phyloP scores from a whole-genome alignment of 129 eudicot genomes.

The Chrysanthemum seticuspe region DNA sequence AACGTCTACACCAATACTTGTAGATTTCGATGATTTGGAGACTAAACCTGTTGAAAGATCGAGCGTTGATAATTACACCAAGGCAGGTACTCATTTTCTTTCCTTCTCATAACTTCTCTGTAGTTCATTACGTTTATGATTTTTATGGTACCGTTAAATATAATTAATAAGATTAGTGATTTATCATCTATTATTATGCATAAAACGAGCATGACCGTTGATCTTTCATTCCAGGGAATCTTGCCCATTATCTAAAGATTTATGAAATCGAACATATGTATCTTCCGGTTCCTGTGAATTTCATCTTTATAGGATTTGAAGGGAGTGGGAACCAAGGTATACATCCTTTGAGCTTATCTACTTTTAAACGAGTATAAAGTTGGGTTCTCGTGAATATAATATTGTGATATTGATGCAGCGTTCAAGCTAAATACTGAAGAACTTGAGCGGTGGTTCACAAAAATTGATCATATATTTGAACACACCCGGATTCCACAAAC shows the following conservation, averaged over 20 bases:
- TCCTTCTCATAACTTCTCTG: slow-evolving; percentile 12
- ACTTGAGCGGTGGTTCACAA: slow-evolving; percentile 93
- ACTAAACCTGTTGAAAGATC: slow-evolving; percentile 50
- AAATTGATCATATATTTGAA: slow-evolving; percentile 92
- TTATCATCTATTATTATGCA: background rate
- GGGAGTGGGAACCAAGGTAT: slow-evolving; percentile 95
- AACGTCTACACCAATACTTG: slow-evolving; percentile 17
- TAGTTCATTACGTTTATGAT: slow-evolving; percentile 2
- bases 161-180: background rate
- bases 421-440: slow-evolving; percentile 81
- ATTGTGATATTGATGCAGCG: slow-evolving; percentile 42
- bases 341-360: slow-evolving; percentile 2
- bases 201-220: slow-evolving; percentile 17
- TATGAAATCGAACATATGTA: slow-evolving; percentile 88
- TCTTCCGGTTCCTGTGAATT: slow-evolving; percentile 96
- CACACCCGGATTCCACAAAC: slow-evolving; percentile 84
- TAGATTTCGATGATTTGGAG: slow-evolving; percentile 81
- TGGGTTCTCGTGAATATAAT: slow-evolving; percentile 12
- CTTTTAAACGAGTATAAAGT: slow-evolving; percentile 16
- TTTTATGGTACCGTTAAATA: background rate
- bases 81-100: slow-evolving; percentile 78
- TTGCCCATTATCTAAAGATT: slow-evolving; percentile 82
- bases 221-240: slow-evolving; percentile 54
- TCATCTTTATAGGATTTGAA: slow-evolving; percentile 91
- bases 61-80: slow-evolving; percentile 64